A percentile compares a stretch with the other conserved stretches of the same genome.
phyloP scores from a whole-genome alignment of 768 basidiomycete genomes.

The Cystobasidium ongulense region DNA sequence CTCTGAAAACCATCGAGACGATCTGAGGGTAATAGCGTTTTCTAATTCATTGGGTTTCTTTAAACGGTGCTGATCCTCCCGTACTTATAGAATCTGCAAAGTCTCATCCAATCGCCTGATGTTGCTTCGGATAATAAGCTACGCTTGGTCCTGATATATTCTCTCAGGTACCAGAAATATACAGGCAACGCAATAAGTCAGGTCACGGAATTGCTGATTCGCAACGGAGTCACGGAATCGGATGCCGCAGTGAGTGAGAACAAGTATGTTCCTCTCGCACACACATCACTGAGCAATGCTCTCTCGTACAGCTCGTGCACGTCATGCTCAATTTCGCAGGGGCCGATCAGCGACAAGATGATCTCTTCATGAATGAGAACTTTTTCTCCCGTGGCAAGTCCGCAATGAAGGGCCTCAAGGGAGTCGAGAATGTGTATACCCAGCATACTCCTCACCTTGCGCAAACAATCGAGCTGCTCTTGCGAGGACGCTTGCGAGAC shows the following conservation, averaged over 20 bases:
- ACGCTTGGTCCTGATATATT: conserved; percentile 80
- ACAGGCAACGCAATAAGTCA: conserved; percentile 67
- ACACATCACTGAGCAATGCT: not conserved
- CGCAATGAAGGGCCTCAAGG: conserved; percentile 91
- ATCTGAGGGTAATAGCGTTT: conserved; percentile 60
- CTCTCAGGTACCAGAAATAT: conserved; percentile 86
- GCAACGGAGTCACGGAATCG: conserved; percentile 45
- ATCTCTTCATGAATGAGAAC: conserved; percentile 90
- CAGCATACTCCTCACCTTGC: conserved; percentile 90
- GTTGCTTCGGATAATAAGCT: conserved; percentile 76
- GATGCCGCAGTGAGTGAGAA: conserved; percentile 34
- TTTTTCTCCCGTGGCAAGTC: conserved; percentile 87
- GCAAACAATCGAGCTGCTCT: conserved; percentile 79
- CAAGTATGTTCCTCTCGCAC: not conserved
- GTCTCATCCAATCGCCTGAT: conserved; percentile 58
- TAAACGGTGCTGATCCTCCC: not conserved
- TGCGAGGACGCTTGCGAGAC: conserved; percentile 78
- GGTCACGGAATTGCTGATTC: conserved; percentile 48
- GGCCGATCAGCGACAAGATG: conserved; percentile 91
- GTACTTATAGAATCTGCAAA: conserved; percentile 65
- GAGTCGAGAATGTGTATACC: conserved; percentile 97
- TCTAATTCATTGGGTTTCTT: not conserved
- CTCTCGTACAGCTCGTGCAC: conserved; percentile 68
- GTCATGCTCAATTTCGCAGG: conserved; percentile 86
- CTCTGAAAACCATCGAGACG: conserved; percentile 66